Base-by-base conservation (phyloP, 768 basidiomycete species). In the Chalciporus chontae region DNA sequence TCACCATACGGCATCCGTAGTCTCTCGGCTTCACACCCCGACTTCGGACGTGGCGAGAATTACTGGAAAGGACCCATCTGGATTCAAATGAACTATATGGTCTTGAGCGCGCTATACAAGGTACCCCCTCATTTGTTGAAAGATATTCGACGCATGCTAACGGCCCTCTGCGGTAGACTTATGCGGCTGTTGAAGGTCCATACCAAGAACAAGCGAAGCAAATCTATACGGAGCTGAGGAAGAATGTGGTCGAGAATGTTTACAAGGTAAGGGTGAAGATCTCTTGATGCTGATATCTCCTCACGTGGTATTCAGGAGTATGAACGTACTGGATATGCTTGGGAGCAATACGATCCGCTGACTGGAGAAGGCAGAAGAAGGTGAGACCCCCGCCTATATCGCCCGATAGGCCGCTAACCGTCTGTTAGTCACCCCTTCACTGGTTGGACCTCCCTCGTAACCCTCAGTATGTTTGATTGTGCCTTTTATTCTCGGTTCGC, bases 11-110 rank as follows among this genome's bases (percentile, higher is more conserved):
- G 95, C 23, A 72, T 97, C 31, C 85, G 94, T 24, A 94, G 91
- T 54, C 71, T 98, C 46, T 92, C 89, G 7, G 83, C 79, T n/a
- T 81, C 83, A 17, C 92, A 97, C 63, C 82, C 87, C n/a, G 80
- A 90, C 43, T 97, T 93, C 59, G 94, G 94, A 13, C 72, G 81
- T 58, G 95, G 87, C 41, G 94, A 98, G 69, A 90, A 98, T 71
- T 98, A 98, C 68, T 98, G 94, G 94, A 87, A 86, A 60, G 94
- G 95, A 1, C 90, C 94, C 3, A 87, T 98, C 43, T 97, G 94
- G 94, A 79, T 96, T 32, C 94, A 92, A 67, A 94, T 98, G 88
- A 97, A 98, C 69, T 98, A 93, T 64, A 77, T 98, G 53, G 84
- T 86, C 14, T 73, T 98, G 45, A 76, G 81, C 23, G 80, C 92